These are phyloP conservation scores for Ascosphaera pollenicola DNA, from an alignment of 2,329 filamentous ascomycete genomes.

Conservation along the genomic window DNA sequence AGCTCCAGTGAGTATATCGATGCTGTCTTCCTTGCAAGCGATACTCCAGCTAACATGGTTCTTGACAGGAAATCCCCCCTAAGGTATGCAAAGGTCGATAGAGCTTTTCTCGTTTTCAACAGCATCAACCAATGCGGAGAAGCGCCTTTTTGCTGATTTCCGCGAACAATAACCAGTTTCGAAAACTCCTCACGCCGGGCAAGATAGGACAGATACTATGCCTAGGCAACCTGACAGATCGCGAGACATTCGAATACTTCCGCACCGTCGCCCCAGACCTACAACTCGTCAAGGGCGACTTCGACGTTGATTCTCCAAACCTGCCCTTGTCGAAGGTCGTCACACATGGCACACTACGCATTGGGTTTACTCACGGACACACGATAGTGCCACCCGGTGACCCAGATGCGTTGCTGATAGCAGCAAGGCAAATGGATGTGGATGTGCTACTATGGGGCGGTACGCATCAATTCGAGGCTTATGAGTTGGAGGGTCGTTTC, in stretches of 20 bases:
- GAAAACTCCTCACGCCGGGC: conserved; percentile 61
- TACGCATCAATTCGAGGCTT: conserved; percentile 48
- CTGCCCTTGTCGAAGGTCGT: conserved; percentile 46
- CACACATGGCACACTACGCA: conserved; percentile 44
- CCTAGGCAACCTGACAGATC: conserved; percentile 60
- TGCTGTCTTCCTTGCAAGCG: too few species aligned
- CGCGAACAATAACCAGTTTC: conserved; percentile 52
- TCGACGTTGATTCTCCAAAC: conserved; percentile 44
- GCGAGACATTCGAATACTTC: conserved; percentile 60
- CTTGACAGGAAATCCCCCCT: conserved; percentile 48
- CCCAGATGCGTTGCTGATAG: conserved; percentile 43
- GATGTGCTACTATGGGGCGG: conserved; percentile 48
- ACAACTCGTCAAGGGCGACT: conserved; percentile 48
- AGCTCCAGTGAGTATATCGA: conserved; percentile 40
- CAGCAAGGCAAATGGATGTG: conserved; percentile 48
- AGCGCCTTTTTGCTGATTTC: too few species aligned
- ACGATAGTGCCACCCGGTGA: conserved; percentile 47
- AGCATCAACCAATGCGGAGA: background rate
- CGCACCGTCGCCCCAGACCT: conserved; percentile 50
- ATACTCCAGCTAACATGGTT: conserved; percentile 5
- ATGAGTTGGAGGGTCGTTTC: conserved; percentile 50
- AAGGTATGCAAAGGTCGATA: conserved; percentile 36
- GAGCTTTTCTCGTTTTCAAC: background rate
- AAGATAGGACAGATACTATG: conserved; percentile 69
- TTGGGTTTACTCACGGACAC: conserved; percentile 49